Evolutionary conservation across 306 rosid species (phyloP).

Genomic region (Neltuma alba): DNA sequence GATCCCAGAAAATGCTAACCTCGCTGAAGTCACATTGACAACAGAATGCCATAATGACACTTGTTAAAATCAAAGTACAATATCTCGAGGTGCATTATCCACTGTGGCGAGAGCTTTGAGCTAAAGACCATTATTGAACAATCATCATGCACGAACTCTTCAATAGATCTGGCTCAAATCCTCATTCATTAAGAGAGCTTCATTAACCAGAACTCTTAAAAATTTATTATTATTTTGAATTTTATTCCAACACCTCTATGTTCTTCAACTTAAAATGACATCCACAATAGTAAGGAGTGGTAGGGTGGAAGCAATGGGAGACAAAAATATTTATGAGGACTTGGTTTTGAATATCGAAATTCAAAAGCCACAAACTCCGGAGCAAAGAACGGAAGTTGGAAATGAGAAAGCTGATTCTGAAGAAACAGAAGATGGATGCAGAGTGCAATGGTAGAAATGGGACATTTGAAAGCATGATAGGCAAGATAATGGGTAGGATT

Average conservation of each 20-base stretch:
- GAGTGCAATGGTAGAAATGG: neutral
- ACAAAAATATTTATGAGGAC: neutral
- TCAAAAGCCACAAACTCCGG: neutral
- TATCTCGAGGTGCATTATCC: neutral
- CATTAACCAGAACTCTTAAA: neutral
- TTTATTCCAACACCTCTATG: neutral
- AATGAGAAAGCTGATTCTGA: neutral
- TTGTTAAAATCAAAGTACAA: neutral
- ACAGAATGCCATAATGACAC: neutral
- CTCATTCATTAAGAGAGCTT: neutral
- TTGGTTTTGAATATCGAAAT: neutral
- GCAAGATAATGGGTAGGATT: neutral
- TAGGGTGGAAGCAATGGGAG: neutral
- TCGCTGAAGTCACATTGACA: neutral
- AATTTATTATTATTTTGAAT: neutral
- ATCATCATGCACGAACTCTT: neutral
- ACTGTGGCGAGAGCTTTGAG: neutral
- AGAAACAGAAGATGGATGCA: neutral
- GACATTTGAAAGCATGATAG: neutral
- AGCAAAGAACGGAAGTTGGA: neutral
- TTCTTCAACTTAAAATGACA: neutral
- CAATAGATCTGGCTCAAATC: neutral
- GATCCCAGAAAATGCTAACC: neutral
- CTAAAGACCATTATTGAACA: neutral
- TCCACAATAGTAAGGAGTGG: neutral